Evolutionary conservation across 1,139 yeast species (phyloP).

Genomic region (Hemisphaericaspora xylofermentans): DNA sequence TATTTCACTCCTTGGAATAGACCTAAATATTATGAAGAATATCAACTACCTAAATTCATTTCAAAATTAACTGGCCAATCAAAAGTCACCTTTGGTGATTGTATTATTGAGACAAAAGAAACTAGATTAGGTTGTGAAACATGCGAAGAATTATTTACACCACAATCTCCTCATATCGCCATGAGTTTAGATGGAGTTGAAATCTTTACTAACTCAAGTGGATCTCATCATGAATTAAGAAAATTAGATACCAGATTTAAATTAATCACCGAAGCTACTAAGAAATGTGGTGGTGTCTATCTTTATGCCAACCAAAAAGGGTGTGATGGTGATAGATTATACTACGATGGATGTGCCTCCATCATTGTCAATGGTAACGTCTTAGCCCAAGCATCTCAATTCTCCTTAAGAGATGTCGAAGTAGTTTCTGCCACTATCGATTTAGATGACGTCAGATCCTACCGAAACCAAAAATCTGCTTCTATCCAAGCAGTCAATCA

Average conservation of each 20-base stretch:
- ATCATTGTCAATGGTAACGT: constrained; percentile 89
- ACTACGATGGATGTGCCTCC: constrained; percentile 95
- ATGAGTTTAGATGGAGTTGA: constrained; percentile 96
- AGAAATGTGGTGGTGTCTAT: constrained; percentile 95
- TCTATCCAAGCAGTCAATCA: constrained; percentile 68
- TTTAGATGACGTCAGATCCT: constrained; percentile 83
- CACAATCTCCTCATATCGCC: constrained; percentile 89
- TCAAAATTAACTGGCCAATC: constrained; percentile 62
- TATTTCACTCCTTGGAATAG: constrained; percentile 93
- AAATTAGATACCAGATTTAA: constrained; percentile 82
- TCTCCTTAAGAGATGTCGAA: constrained; percentile 85
- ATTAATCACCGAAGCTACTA: constrained; percentile 86
- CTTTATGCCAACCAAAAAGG: constrained; percentile 94
- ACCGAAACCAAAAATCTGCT: constrained; percentile 74
- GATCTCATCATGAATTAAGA: constrained; percentile 93
- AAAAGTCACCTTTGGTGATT: constrained; percentile 83
- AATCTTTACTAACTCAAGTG: constrained; percentile 91
- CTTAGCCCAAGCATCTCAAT: constrained; percentile 92
- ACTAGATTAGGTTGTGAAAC: constrained; percentile 94
- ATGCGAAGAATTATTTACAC: constrained; percentile 96
- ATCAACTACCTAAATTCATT: constrained; percentile 66
- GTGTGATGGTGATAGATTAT: constrained; percentile 95
- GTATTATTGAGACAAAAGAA: constrained; percentile 77
- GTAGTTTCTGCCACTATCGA: constrained; percentile 93
- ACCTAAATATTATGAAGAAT: constrained; percentile 70